Evolutionary conservation across 306 rosid species (phyloP).

Genomic region (Coriaria nepalensis): DNA sequence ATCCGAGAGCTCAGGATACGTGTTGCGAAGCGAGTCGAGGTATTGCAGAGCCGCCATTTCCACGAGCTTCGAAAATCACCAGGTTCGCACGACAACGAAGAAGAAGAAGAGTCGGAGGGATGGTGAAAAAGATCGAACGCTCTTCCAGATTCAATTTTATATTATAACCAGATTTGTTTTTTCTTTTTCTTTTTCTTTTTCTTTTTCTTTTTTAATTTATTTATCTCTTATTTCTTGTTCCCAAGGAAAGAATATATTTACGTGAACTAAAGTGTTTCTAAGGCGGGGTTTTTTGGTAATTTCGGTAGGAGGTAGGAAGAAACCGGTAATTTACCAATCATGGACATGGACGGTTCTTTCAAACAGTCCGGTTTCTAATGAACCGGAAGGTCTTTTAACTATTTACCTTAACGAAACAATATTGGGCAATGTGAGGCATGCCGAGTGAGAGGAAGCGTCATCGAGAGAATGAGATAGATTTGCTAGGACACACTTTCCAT

Average conservation of each 20-base stretch:
- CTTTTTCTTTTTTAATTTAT: conserved; percentile 17
- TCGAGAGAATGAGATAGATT: no score
- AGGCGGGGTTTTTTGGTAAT: not conserved
- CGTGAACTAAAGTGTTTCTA: not conserved
- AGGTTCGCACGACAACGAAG: conserved; percentile 1
- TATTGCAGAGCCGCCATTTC: conserved; percentile 91
- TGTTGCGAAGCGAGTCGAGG: conserved; percentile 73
- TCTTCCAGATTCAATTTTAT: no score
- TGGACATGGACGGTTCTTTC: no score
- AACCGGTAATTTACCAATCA: no score
- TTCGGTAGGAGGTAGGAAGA: not conserved
- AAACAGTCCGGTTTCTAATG: no score
- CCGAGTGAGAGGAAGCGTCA: no score
- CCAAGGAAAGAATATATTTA: conserved; percentile 28
- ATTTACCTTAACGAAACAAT: no score
- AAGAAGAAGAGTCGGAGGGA: not conserved
- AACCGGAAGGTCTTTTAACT: no score
- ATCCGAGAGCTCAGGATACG: conserved; percentile 80
- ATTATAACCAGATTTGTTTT: no score
- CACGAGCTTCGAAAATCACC: conserved; percentile 5
- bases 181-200: conserved; percentile 3
- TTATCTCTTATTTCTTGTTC: conserved; percentile 26
- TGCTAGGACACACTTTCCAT: no score
- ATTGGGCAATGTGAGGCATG: no score
- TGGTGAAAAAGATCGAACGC: not conserved